Evolutionary conservation across 495 filamentous ascomycete genomes (phyloP).

Genomic region (Penicillium egyptiacum): DNA sequence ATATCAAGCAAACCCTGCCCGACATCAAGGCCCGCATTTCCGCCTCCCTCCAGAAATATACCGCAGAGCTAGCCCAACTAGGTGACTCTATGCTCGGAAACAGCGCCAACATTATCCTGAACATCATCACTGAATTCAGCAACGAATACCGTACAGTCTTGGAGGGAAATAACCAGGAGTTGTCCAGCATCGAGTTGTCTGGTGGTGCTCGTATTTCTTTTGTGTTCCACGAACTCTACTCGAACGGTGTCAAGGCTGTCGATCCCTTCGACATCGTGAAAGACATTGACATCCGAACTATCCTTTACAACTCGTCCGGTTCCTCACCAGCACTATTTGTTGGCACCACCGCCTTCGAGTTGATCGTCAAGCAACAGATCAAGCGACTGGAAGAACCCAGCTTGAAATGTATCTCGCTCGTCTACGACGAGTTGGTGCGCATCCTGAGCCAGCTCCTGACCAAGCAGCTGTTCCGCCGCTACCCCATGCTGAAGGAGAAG

Average conservation of each 20-base stretch:
- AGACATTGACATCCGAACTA: conserved; percentile 94
- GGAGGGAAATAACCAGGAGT: conserved; percentile 93
- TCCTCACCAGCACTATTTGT: conserved; percentile 97
- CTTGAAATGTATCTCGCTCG: conserved; percentile 91
- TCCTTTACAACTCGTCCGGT: conserved; percentile 97
- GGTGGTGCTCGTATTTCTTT: conserved; percentile 99
- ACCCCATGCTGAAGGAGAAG: conserved; percentile 93
- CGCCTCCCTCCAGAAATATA: conserved; percentile 89
- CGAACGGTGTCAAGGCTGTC: conserved; percentile 96
- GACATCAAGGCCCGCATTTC: conserved; percentile 97
- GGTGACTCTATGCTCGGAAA: conserved; percentile 97
- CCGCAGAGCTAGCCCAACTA: conserved; percentile 72
- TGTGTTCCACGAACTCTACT: conserved; percentile 97
- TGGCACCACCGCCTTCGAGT: conserved; percentile 93
- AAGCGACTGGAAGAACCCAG: conserved; percentile 94
- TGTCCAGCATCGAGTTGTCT: conserved; percentile 91
- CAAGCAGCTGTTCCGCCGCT: conserved; percentile 88
- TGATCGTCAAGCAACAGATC: conserved; percentile 99
- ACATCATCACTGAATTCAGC: conserved; percentile 98
- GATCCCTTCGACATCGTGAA: conserved; percentile 98
- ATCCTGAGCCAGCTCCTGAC: conserved; percentile 87
- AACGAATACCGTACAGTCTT: conserved; percentile 96
- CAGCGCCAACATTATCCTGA: conserved; percentile 91
- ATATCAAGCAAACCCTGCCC: conserved; percentile 99
- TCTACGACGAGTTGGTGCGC: conserved; percentile 96